Conservation (phyloP, 371 early-diverging fungal genomes). For the Synchytrium microbalum region DNA sequence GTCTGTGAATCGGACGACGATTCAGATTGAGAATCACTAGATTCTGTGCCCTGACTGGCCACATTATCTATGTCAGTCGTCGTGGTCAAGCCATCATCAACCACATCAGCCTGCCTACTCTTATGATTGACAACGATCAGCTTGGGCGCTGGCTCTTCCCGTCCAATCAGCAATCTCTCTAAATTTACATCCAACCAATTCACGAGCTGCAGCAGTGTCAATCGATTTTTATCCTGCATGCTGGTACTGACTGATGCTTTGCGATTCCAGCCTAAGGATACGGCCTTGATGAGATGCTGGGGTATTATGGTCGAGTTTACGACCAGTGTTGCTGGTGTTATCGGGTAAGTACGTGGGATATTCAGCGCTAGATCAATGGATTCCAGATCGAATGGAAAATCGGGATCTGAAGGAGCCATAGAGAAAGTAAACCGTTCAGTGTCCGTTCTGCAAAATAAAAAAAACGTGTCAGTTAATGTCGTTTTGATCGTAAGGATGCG, state of each 20-base stretch:
- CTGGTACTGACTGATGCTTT: conserved; percentile 22
- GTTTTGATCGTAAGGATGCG: too few relatives aligned
- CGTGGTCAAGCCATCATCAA: background rate
- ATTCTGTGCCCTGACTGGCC: conserved; percentile 26
- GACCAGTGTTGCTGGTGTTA: conserved; percentile 27
- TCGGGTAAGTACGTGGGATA: conserved; percentile 44
- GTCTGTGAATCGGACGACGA: conserved; percentile 10
- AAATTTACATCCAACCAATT: conserved; percentile 62
- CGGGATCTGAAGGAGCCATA: conserved; percentile 59
- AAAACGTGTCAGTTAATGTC: too few relatives aligned
- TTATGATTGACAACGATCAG: conserved; percentile 3
- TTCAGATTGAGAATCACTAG: background rate
- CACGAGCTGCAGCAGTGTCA: conserved; percentile 24
- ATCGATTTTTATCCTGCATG: background rate
- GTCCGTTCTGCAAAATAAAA: background rate
- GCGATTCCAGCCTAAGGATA: conserved; percentile 44
- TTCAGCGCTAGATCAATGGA: conserved; percentile 42
- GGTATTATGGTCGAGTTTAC: conserved; percentile 62
- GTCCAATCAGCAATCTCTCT: conserved; percentile 34
- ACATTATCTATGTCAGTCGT: conserved; percentile 7
- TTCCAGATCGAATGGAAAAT: conserved; percentile 66
- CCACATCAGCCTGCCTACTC: background rate
- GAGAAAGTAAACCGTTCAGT: conserved; percentile 18
- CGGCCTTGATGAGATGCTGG: conserved; percentile 23
- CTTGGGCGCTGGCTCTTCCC: conserved; percentile 6